Evolutionary conservation across 164 flowering plant genomes (phyloP), one percentile per base, ranked within the genome.

Genomic region (Protea cynaroides): DNA sequence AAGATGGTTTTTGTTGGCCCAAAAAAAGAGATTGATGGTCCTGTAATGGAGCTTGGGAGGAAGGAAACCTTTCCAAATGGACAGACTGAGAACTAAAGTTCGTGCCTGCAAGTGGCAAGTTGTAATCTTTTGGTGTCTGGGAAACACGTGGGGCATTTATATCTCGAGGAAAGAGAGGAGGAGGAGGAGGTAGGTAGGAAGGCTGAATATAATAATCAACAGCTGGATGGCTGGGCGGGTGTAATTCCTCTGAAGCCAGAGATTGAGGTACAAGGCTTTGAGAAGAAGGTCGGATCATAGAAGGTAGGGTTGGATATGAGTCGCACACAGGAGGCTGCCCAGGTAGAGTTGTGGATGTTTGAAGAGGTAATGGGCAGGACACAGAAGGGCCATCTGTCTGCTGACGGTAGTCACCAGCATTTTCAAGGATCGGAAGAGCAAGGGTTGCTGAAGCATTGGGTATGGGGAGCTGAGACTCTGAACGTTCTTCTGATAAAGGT

Each of bases 41-140:
- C 36, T 73, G 65, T 36, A 74, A 52, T 53, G 78, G 65, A 74
- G 62, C 74, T 66, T 58, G 80, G 68, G 72, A 69, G 24, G 81
- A 24, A 52, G 77, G 71, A 64, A 62, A 67, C 53, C 57, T 70
- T 37, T 61, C 80, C 57, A 36, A 61, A 34, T 72, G 65, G 19
- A 66, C 51, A 36, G 73, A 59, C 37, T 69, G 80, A 68, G 64
- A 59, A 25, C 69, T 72, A 53, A 71, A 65, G 43, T 61, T 49
- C 51, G 72, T 47, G 68, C 43, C 37, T 34, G 75, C 63, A 47
- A 67, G 75, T 57, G 65, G 65, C 38, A 68, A 38, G 43, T 63
- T 69, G 54, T 58, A 51, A 63, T 74, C 76, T 17, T 57, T 67
- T 8, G 65, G 60, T 7, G 65, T 61, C 17, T 68, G 79, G 13